These are phyloP conservation scores for Xanthoconium purpureum DNA, from an alignment of 768 basidiomycete species.

Conservation along the genomic window DNA sequence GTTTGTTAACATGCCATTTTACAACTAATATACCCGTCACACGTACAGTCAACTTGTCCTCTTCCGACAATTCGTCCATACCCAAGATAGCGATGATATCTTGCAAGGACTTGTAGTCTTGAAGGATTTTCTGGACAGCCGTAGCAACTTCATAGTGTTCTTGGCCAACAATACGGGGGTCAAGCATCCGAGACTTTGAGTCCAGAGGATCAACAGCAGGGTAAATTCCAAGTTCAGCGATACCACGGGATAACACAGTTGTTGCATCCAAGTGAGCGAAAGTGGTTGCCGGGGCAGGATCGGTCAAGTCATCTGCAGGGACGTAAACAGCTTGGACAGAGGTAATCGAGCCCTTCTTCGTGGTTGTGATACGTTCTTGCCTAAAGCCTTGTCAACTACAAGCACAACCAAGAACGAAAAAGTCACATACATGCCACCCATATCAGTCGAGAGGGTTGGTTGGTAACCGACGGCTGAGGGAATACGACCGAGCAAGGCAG, in stretches of 20 bases:
- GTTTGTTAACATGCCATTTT: slow-evolving; percentile 1
- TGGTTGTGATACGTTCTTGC: slow-evolving; percentile 99
- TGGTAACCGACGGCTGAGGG: slow-evolving; percentile 99
- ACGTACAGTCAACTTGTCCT: slow-evolving; percentile 86
- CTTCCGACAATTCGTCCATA: slow-evolving; percentile 99
- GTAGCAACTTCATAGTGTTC: slow-evolving; percentile 98
- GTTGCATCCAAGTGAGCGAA: slow-evolving; percentile 99
- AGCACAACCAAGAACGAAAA: neutral
- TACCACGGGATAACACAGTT: slow-evolving; percentile 98
- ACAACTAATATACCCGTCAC: neutral
- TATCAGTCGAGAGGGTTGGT: slow-evolving; percentile 98
- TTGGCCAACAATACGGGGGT: slow-evolving; percentile 94
- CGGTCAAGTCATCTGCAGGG: slow-evolving; percentile 99
- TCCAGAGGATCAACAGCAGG: slow-evolving; percentile 99
- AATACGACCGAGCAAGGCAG: slow-evolving; percentile 99
- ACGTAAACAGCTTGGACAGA: slow-evolving; percentile 99
- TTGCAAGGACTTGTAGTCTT: slow-evolving; percentile 95
- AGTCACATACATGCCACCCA: slow-evolving; percentile 92
- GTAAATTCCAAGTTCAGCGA: slow-evolving; percentile 99
- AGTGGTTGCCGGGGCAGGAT: slow-evolving; percentile 98
- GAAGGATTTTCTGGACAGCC: slow-evolving; percentile 94
- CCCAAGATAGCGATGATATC: slow-evolving; percentile 99
- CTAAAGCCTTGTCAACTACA: slow-evolving; percentile 35
- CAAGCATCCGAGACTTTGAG: slow-evolving; percentile 99
- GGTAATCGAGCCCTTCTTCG: slow-evolving; percentile 99